Percentiles rank a stretch among this genome's conserved stretches.
Evolutionary conservation across 2,329 filamentous ascomycete species (phyloP).

Genomic region (Aspergillus texensis): DNA sequence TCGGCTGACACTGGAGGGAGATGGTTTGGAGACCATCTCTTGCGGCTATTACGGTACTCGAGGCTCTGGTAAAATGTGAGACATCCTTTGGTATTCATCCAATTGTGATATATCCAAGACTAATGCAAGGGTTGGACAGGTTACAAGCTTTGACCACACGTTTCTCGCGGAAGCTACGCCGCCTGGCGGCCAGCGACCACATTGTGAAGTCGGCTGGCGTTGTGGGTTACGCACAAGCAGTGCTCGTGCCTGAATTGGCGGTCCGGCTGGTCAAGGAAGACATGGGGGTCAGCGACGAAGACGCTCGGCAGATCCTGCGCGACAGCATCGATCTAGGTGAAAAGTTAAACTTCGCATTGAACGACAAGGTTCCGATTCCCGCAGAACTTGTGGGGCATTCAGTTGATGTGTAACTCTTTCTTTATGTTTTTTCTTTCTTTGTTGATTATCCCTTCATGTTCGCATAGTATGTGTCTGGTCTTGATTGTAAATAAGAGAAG

Average conservation of each 20-base stretch:
- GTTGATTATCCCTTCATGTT: background rate
- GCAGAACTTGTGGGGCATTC: conserved; percentile 13
- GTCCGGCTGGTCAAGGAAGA: conserved; percentile 62
- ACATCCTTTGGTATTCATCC: conserved; percentile 7
- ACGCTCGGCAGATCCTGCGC: conserved; percentile 60
- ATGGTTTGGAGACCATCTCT: conserved; percentile 57
- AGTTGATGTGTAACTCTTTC: background rate
- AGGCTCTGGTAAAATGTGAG: conserved; percentile 72
- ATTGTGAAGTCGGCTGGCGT: conserved; percentile 69
- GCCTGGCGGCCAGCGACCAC: conserved; percentile 64
- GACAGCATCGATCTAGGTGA: conserved; percentile 70
- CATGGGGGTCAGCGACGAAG: conserved; percentile 51
- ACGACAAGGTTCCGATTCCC: conserved; percentile 52
- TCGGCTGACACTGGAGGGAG: conserved; percentile 53
- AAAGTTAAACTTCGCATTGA: conserved; percentile 66
- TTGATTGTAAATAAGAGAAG: conserved; percentile 7
- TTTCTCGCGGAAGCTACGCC: conserved; percentile 63
- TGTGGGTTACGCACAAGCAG: conserved; percentile 70
- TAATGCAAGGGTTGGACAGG: conserved; percentile 30
- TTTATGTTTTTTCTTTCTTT: background rate
- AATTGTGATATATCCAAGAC: background rate
- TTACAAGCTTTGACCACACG: conserved; percentile 62
- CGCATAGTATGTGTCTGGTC: background rate
- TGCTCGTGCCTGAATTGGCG: conserved; percentile 73
- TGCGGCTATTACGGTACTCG: conserved; percentile 84